These are phyloP conservation scores for Mycena rosella DNA, from an alignment of 768 basidiomycete genomes.

Conservation along the genomic window DNA sequence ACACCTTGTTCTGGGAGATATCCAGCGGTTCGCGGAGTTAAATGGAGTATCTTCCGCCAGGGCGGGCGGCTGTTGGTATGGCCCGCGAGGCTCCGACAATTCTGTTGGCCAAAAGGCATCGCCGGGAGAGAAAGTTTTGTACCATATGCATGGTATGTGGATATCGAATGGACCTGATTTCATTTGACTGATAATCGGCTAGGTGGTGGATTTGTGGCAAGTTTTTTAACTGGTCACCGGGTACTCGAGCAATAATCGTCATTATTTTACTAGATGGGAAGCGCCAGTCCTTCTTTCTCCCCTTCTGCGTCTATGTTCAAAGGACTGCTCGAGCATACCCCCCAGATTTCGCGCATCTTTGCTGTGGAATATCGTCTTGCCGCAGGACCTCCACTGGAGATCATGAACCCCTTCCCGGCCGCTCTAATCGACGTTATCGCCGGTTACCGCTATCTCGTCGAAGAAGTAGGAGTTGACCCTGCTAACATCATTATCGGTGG, in stretches of 20 bases:
- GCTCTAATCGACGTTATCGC: constrained; percentile 65
- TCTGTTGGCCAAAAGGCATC: constrained; percentile 38
- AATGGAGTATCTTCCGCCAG: constrained; percentile 39
- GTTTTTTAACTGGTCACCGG: too few species aligned
- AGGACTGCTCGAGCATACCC: constrained; percentile 34
- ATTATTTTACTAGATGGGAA: constrained; percentile 35
- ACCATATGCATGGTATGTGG: constrained; percentile 49
- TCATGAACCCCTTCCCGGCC: constrained; percentile 62
- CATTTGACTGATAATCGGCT: constrained; percentile 2
- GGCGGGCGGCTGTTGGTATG: constrained; percentile 43
- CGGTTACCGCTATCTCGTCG: constrained; percentile 63
- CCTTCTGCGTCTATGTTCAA: constrained; percentile 15
- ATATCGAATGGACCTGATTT: too few species aligned
- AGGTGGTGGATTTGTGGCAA: constrained; percentile 28
- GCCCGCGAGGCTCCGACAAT: constrained; percentile 23
- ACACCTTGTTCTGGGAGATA: constrained; percentile 41
- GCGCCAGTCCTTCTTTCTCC: constrained; percentile 28
- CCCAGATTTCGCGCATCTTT: constrained; percentile 43
- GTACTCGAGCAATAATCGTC: too few species aligned
- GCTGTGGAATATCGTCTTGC: constrained; percentile 64
- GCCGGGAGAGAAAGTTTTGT: constrained; percentile 49
- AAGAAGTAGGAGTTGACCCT: constrained; percentile 55
- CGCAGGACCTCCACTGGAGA: constrained; percentile 41
- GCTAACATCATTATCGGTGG: constrained; percentile 60
- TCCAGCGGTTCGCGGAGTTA: constrained; percentile 40